Percentiles rank a stretch among this genome's conserved stretches.
These are phyloP conservation scores for Aspergillus baeticus DNA, from an alignment of 495 filamentous ascomycete genomes.

Conservation along the genomic window DNA sequence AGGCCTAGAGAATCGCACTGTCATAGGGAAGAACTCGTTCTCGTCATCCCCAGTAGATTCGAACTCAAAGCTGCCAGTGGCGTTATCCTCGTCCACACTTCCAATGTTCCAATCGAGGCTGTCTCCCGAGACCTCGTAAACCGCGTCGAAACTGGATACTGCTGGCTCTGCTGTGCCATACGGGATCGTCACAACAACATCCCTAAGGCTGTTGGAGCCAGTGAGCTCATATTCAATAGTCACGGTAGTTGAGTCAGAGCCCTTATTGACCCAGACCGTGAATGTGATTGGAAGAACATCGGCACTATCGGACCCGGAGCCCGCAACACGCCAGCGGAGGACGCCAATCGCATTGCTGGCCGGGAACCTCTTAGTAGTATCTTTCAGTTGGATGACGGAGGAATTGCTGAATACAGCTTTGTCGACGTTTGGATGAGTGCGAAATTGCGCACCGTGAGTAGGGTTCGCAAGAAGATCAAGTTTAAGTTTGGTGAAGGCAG, in stretches of 20 bases:
- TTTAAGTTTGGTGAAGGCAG: conserved; percentile 82
- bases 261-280: conserved; percentile 93
- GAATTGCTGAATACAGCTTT: conserved; percentile 74
- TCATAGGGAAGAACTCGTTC: conserved; percentile 96
- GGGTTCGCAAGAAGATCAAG: conserved; percentile 73
- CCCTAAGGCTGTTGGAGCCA: conserved; percentile 69
- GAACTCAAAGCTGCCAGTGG: conserved; percentile 87
- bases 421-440: conserved; percentile 94
- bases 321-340: conserved; percentile 79
- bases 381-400: conserved; percentile 81
- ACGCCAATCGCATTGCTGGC: conserved; percentile 87
- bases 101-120: conserved; percentile 92
- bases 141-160: conserved; percentile 89
- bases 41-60: conserved; percentile 81
- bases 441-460: conserved; percentile 79
- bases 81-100: conserved; percentile 73
- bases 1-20: conserved; percentile 81
- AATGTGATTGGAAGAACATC: conserved; percentile 83
- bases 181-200: conserved; percentile 84
- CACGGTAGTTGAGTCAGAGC: conserved; percentile 73
- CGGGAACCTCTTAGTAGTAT: conserved; percentile 81
- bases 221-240: conserved; percentile 94
- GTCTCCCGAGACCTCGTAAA: conserved; percentile 92
- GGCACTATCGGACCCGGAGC: conserved; percentile 68
- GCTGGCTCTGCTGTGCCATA: conserved; percentile 78